Evolutionary conservation across 1,284 basidiomycete genomes (phyloP).

Genomic region (Albatrellus sp.): DNA sequence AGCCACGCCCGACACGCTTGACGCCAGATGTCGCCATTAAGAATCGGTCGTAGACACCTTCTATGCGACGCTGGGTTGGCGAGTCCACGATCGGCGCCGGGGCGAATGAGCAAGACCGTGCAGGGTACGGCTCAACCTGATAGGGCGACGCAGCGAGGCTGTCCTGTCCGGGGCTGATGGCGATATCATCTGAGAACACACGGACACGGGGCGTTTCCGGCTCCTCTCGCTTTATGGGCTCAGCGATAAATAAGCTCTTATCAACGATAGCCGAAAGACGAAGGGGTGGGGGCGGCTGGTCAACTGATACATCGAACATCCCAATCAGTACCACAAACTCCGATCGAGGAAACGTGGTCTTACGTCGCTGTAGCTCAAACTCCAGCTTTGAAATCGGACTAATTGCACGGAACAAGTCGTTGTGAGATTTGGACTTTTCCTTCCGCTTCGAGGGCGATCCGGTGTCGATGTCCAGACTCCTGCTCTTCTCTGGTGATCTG

Average conservation of each 20-base stretch:
- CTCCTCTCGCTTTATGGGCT: slow-evolving; percentile 14
- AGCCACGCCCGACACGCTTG: slow-evolving; percentile 61
- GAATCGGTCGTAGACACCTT: slow-evolving; percentile 66
- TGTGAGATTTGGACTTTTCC: slow-evolving; percentile 55
- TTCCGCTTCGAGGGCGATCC: slow-evolving; percentile 47
- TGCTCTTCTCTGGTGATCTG: slow-evolving; percentile 33
- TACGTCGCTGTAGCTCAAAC: slow-evolving; percentile 47
- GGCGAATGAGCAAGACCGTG: slow-evolving; percentile 20
- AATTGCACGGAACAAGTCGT: slow-evolving; percentile 50
- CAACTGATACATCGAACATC: slow-evolving; percentile 11
- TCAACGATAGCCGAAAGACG: slow-evolving; percentile 54
- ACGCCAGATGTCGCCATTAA: slow-evolving; percentile 67
- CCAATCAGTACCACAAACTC: slow-evolving; percentile 1
- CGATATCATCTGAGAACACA: slow-evolving; percentile 6
- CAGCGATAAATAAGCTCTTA: slow-evolving; percentile 48
- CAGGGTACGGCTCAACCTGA: slow-evolving; percentile 51
- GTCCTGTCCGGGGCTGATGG: slow-evolving; percentile 18
- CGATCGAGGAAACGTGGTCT: slow-evolving; percentile 14
- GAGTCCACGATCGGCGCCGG: slow-evolving; percentile 32
- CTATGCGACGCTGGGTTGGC: slow-evolving; percentile 44
- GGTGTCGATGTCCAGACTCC: slow-evolving; percentile 22
- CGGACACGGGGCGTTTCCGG: slow-evolving; percentile 4
- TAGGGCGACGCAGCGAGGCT: slow-evolving; percentile 46
- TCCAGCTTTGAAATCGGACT: slow-evolving; percentile 49
- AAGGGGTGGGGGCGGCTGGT: slow-evolving; percentile 30